Evolutionary conservation across 805 yeast species (phyloP).

Genomic region (Candida caryicola): DNA sequence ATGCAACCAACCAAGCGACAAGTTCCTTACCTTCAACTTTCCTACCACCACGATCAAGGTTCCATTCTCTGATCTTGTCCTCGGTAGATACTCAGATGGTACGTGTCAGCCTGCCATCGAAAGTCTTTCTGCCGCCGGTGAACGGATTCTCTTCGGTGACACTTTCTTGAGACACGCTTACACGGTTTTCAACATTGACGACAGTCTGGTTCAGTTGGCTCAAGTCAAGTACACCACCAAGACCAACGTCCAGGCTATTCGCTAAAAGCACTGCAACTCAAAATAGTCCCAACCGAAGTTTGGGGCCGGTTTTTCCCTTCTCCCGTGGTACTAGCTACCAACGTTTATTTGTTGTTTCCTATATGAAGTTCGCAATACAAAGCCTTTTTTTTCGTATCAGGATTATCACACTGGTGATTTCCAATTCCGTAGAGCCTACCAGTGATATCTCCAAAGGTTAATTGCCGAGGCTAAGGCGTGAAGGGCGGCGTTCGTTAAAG

Average conservation of each 20-base stretch:
- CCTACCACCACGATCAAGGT: constrained; percentile 6
- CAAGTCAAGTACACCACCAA: constrained; percentile 26
- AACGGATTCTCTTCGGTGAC: constrained; percentile 50
- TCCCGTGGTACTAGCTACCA: too few relatives aligned
- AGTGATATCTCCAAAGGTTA: too few relatives aligned
- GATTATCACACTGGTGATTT: too few relatives aligned
- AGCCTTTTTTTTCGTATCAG: too few relatives aligned
- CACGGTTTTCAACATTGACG: constrained; percentile 61
- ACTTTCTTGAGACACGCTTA: constrained; percentile 61
- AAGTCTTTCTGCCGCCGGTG: not conserved
- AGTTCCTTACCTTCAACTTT: constrained; percentile 6
- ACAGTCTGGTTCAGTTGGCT: constrained; percentile 50
- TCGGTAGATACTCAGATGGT: not conserved
- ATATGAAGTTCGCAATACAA: too few relatives aligned
- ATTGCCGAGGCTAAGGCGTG: too few relatives aligned
- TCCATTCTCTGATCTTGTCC: constrained; percentile 7
- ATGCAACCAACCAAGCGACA: constrained; percentile 8
- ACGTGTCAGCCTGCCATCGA: not conserved
- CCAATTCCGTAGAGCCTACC: too few relatives aligned
- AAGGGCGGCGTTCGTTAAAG: too few relatives aligned
- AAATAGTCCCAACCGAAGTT: too few relatives aligned
- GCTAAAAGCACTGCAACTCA: too few relatives aligned
- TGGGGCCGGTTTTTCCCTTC: too few relatives aligned
- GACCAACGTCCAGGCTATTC: constrained; percentile 40
- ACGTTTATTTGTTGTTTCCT: too few relatives aligned